Evolutionary conservation across 2,329 filamentous ascomycete genomes (phyloP), one percentile per base, ranked within the genome.

Genomic region (Aspergillus unguis): DNA sequence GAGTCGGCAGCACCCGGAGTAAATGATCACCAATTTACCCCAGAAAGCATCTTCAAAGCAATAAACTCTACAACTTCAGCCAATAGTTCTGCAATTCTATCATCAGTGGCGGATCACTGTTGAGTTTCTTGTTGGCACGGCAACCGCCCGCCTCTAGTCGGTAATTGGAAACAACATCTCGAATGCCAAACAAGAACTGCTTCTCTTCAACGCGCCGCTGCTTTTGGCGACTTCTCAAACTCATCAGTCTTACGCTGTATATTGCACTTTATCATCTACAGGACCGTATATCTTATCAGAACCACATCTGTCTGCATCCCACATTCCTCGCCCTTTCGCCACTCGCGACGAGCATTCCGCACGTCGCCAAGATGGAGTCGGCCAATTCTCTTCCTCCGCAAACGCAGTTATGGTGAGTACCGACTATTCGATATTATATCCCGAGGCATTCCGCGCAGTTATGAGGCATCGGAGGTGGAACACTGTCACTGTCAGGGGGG

Each of bases 261-360:
- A 27, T 38, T 36, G 42, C 28, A 25, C 9, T 35, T 6, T 46
- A 53, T 53, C 27, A 38, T 37, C 23, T 49, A 49, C 28, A 5
- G 27, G 41, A 32, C 31, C 42, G 6, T 50, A 53, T 53, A 10
- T 46, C 51, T 46, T 46, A 46, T 41, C 25, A 28, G n/a, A 27
- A 38, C 3, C 26, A 31, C 35, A 46, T 40, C 35, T n/a, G 25
- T 25, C 27, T 32, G 25, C 8, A 41, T 45, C 23, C n/a, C 28
- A 11, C 28, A 45, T 48, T 43, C 42, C 8, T 25, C 45, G 11
- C 36, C 42, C 37, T 50, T 44, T 31, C 37, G 25, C n/a, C 26
- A 29, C 46, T 32, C 42, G 46, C 42, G 36, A 42, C 9, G 31
- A 53, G 35, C 51, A 53, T 50, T 53, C 51, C 51, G 48, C 51